Percentiles rank a stretch among this genome's conserved stretches.
phyloP scores from a whole-genome alignment of 257 asterid species.

The Nicotiana benthamiana region DNA sequence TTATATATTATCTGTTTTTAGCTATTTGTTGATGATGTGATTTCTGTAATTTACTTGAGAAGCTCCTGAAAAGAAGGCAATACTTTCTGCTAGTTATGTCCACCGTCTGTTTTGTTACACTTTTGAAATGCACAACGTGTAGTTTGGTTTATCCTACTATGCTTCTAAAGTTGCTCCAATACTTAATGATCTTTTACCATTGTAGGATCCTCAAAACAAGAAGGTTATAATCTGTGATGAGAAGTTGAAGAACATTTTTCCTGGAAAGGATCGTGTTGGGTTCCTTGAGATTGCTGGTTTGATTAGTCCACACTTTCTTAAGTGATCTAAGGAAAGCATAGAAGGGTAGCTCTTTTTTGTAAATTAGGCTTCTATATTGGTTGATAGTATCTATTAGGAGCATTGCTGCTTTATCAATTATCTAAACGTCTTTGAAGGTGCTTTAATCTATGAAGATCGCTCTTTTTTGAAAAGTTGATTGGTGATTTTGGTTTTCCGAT shows the following conservation, averaged over 20 bases:
- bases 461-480: neutral
- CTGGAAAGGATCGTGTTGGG: constrained; percentile 68
- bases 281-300: constrained; percentile 91
- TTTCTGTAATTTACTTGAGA: neutral
- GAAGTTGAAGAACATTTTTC: constrained; percentile 72
- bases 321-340: constrained; percentile 15
- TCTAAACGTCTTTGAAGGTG: neutral
- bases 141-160: neutral
- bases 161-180: neutral
- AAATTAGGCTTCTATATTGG: constrained; percentile 12
- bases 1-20: too few relatives aligned
- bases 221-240: constrained; percentile 80
- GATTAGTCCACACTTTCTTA: constrained; percentile 75
- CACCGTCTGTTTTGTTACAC: neutral
- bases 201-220: constrained; percentile 80
- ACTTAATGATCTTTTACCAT: neutral
- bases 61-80: neutral
- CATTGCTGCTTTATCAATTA: neutral
- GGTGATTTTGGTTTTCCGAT: neutral
- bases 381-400: neutral
- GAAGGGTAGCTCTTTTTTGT: constrained; percentile 19
- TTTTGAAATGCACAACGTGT: neutral
- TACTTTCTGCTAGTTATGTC: neutral
- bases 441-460: neutral
- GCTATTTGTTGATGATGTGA: neutral